A percentile compares a stretch with the other conserved stretches of the same genome.
Evolutionary conservation across 441 rosid genomes (phyloP).

Genomic region (Lepidium campestre): DNA sequence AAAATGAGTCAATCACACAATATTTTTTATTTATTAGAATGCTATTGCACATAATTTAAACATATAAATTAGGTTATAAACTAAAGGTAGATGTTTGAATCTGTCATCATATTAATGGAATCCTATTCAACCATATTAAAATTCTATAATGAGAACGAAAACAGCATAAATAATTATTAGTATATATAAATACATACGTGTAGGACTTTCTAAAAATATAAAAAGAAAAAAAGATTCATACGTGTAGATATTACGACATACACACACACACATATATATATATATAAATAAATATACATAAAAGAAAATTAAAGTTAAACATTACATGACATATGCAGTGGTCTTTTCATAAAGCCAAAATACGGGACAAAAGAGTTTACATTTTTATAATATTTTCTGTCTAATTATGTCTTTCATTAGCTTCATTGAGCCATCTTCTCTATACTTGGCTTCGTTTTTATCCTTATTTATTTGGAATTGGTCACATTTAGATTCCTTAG

Average conservation of each 20-base stretch:
- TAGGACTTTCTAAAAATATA: neutral
- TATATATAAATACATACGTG: neutral
- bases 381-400: neutral
- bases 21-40: neutral
- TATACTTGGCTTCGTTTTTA: conserved; percentile 4
- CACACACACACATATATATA: neutral
- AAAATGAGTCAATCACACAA: neutral
- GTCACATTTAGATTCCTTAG: neutral
- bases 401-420: conserved; percentile 10
- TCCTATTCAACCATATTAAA: neutral
- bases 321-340: neutral
- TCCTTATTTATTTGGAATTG: neutral
- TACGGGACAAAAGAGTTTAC: neutral
- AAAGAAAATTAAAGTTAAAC: neutral
- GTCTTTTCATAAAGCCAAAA: conserved; percentile 20
- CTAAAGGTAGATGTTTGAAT: neutral
- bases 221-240: too few species aligned
- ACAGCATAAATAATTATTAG: neutral
- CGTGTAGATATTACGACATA: neutral
- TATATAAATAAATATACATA: neutral
- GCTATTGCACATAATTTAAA: neutral
- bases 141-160: neutral
- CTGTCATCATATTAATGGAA: neutral
- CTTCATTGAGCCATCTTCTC: conserved; percentile 23
- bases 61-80: neutral